Conservation (phyloP, 1,284 basidiomycete genomes). For the Takashimella tepidaria region DNA sequence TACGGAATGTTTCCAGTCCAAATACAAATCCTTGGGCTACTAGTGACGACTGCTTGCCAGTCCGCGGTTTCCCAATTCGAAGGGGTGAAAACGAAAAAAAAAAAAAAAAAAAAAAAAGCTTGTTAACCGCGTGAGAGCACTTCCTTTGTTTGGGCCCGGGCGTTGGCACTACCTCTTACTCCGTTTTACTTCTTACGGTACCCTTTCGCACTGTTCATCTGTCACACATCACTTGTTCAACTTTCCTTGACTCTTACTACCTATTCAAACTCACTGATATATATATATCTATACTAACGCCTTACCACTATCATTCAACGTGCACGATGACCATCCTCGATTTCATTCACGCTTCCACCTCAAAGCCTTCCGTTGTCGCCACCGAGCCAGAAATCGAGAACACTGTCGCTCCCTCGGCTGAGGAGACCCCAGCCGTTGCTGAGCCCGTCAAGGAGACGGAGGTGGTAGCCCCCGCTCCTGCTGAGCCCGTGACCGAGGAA, state of each 20-base stretch:
- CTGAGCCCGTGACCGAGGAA: constrained; percentile 8
- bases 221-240: background rate
- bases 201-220: constrained; percentile 1
- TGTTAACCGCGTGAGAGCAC: background rate
- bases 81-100: too few species aligned
- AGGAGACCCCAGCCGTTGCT: constrained; percentile 12
- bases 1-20: background rate
- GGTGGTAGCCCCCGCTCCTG: constrained; percentile 10
- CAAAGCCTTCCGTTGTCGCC: constrained; percentile 32
- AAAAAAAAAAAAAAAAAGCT: background rate
- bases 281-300: too few species aligned
- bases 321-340: constrained; percentile 56
- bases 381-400: constrained; percentile 3
- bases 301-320: background rate
- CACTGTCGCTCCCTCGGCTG: constrained; percentile 3
- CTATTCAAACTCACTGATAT: too few species aligned
- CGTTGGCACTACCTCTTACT: background rate
- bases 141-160: background rate
- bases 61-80: too few species aligned
- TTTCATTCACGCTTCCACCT: constrained; percentile 69
- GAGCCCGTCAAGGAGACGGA: constrained; percentile 19
- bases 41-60: background rate
- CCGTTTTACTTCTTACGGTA: background rate
- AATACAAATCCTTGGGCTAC: background rate
- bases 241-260: background rate